Base-by-base conservation (phyloP, 441 rosid species). In the Brassica balearica region DNA sequence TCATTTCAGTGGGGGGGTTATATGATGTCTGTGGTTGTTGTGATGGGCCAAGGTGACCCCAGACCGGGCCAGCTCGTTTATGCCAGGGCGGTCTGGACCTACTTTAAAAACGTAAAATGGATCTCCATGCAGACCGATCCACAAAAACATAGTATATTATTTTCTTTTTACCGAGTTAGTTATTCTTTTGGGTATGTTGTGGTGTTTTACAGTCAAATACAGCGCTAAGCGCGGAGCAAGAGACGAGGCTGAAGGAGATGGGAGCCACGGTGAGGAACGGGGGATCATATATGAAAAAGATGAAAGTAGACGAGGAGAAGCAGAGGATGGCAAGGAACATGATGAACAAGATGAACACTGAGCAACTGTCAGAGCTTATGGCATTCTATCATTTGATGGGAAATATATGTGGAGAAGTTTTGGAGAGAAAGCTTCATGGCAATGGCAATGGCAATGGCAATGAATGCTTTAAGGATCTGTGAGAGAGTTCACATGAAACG, bases 221-320 rank as follows among this genome's bases (percentile, higher is more conserved):
- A 0, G 97, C 90, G 0, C 71, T 90, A 77, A 92, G 92, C 58
- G 63, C 75, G 34, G 89, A 93, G 68, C 97, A 95, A 74, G 96
- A 95, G 87, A 89, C 51, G 2, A 87, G 97, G 81, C 72, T 95
- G 77, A 91, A 93, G 89, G 94, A 91, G 85, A 95, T 95, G 92
- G 97, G 97, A 6, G 99, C 97, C 5, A 95, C 98, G 5, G 92
- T 93, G 76, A 91, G 97, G 77, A 91, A 95, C 17, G 94, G 85
- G 23, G 86, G 91, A 14, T 88, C 87, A 20, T 91, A 90, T 72
- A 65, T 87, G 17, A 83, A 87, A 81, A 86, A 78, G 77, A 11
- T 91, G 86, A 91, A 83, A 73, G 46, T 86, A 67, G 88, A 87
- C 8, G 95, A 89, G 38, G 92, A 85, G 46, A 91, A 86, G 66